These are phyloP conservation scores for Candida corydali DNA, from an alignment of 805 yeast species.

Conservation along the genomic window DNA sequence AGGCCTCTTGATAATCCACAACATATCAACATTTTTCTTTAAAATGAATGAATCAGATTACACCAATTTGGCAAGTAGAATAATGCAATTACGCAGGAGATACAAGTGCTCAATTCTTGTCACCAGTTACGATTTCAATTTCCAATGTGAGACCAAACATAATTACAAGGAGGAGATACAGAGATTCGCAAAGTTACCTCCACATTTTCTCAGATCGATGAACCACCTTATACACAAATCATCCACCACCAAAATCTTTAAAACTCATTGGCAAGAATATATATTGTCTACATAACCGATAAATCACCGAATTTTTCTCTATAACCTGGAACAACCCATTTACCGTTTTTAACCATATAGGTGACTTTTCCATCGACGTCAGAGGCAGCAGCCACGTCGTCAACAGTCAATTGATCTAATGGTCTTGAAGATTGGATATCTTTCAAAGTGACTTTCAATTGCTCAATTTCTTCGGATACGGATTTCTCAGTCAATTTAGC, in stretches of 20 bases:
- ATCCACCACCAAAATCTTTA: background rate
- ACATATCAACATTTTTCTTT: conserved; percentile 35
- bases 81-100: too few relatives aligned
- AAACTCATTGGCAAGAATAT: too few relatives aligned
- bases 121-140: conserved; percentile 21
- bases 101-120: conserved; percentile 26
- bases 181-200: conserved; percentile 14
- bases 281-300: conserved; percentile 68
- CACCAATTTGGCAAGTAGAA: background rate
- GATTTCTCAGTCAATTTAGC: conserved; percentile 90
- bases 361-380: conserved; percentile 94
- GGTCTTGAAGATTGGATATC: conserved; percentile 98
- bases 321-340: conserved; percentile 98
- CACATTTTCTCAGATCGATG: conserved; percentile 8
- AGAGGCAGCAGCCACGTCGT: conserved; percentile 92
- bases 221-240: conserved; percentile 12
- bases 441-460: conserved; percentile 80
- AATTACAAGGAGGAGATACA: too few relatives aligned
- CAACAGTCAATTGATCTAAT: conserved; percentile 93
- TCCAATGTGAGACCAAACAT: too few relatives aligned
- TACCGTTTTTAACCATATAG: conserved; percentile 93
- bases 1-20: conserved; percentile 8
- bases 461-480: conserved; percentile 80
- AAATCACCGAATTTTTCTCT: conserved; percentile 97
- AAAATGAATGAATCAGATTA: conserved; percentile 8